These are phyloP conservation scores for Spongospora subterranea DNA, from an alignment of 208 protist genomes.

Conservation along the genomic window DNA sequence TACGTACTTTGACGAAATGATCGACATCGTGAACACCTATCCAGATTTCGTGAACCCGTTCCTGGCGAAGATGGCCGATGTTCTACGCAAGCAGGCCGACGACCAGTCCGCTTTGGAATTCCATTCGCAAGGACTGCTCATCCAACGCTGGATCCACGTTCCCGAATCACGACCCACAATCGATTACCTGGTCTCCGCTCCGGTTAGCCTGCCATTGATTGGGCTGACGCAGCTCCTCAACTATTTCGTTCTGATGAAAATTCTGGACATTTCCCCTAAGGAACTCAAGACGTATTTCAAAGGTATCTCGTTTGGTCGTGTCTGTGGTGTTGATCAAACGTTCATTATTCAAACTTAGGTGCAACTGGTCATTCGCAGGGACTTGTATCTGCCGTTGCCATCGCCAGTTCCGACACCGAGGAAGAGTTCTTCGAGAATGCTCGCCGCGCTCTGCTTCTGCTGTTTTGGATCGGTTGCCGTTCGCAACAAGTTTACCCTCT, in stretches of 20 bases:
- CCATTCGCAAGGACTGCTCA: background rate
- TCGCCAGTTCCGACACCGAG: constrained; percentile 66
- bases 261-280: constrained; percentile 64
- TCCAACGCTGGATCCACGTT: background rate
- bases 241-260: constrained; percentile 70
- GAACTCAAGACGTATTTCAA: constrained; percentile 12
- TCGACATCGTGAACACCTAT: background rate
- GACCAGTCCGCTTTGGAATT: background rate
- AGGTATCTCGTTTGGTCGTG: background rate
- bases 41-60: background rate
- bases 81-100: background rate
- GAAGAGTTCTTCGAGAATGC: constrained; percentile 68
- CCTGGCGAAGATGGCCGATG: background rate
- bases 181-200: constrained; percentile 70
- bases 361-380: constrained; percentile 70
- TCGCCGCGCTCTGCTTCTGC: constrained; percentile 63
- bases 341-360: constrained; percentile 65
- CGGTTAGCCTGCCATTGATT: constrained; percentile 75
- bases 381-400: constrained; percentile 73
- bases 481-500: background rate
- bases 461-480: constrained; percentile 73
- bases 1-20: background rate
- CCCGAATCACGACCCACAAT: background rate
- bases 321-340: constrained; percentile 10
- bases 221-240: constrained; percentile 73